Evolutionary conservation across 352 stramenopile genomes (phyloP).

Genomic region (Pythium sp.): DNA sequence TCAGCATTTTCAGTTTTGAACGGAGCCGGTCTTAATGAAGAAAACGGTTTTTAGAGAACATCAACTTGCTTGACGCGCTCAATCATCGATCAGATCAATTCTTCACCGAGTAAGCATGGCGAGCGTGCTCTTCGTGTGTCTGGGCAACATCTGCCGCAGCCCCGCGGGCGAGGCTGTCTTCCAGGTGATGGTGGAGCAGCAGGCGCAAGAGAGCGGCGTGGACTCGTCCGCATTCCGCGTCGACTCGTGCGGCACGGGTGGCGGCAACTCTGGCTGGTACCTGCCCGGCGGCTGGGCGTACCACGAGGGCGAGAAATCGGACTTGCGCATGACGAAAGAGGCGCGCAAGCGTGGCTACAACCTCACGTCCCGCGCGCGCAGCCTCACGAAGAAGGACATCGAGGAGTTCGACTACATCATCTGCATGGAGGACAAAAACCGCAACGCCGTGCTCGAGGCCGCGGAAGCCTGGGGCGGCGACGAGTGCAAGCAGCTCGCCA

Average conservation of each 20-base stretch:
- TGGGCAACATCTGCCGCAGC: conserved; percentile 90
- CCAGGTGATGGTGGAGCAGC: conserved; percentile 63
- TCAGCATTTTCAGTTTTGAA: too few species aligned
- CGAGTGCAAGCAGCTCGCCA: conserved; percentile 41
- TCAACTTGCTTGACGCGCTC: neutral
- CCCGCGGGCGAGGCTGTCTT: conserved; percentile 82
- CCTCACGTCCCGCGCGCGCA: conserved; percentile 76
- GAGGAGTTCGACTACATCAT: conserved; percentile 87
- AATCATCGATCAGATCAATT: neutral
- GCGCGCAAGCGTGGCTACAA: conserved; percentile 80
- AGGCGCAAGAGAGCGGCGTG: conserved; percentile 20
- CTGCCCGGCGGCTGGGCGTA: conserved; percentile 75
- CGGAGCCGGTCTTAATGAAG: too few species aligned
- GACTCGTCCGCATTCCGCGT: conserved; percentile 43
- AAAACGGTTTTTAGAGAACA: too few species aligned
- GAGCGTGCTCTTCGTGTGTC: conserved; percentile 87
- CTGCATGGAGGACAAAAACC: conserved; percentile 89
- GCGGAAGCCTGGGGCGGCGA: conserved; percentile 78
- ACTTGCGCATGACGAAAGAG: conserved; percentile 83
- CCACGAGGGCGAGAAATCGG: conserved; percentile 82
- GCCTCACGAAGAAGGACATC: conserved; percentile 69
- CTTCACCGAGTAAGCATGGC: conserved; percentile 25
- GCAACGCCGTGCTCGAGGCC: conserved; percentile 74
- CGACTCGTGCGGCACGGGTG: conserved; percentile 86
- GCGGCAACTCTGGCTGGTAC: conserved; percentile 81